Evolutionary conservation across 202 grass and related monocot genomes (phyloP).

Genomic region (Dendrocalamus latiflorus): DNA sequence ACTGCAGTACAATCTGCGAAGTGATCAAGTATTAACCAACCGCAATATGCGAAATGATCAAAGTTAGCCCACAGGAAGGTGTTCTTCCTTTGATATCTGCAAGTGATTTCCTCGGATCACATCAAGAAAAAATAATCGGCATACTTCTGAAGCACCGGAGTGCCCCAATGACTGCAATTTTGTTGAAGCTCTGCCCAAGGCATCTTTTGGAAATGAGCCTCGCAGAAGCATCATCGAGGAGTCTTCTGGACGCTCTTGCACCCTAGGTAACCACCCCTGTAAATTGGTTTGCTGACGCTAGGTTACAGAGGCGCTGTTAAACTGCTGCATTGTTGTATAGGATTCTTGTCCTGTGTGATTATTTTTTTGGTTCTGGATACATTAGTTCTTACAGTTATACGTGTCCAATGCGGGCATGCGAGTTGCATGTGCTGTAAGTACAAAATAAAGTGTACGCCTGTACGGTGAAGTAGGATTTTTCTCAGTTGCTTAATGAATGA

Average conservation of each 20-base stretch:
- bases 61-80: background rate
- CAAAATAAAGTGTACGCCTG: conserved; percentile 24
- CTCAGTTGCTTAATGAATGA: background rate
- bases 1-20: conserved; percentile 51
- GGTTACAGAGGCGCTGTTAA: conserved; percentile 31
- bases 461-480: background rate
- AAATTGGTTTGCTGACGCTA: conserved; percentile 45
- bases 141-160: conserved; percentile 26
- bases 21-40: conserved; percentile 20
- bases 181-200: conserved; percentile 37
- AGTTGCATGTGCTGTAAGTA: conserved; percentile 20
- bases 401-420: conserved; percentile 18
- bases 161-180: conserved; percentile 24
- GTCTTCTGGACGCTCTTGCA: conserved; percentile 25
- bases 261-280: conserved; percentile 37
- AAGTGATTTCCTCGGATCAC: background rate
- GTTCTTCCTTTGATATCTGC: background rate
- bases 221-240: conserved; percentile 3
- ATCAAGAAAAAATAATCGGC: background rate
- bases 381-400: conserved; percentile 22
- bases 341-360: conserved; percentile 42
- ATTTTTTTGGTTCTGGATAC: conserved; percentile 32
- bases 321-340: conserved; percentile 39
- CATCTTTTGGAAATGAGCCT: conserved; percentile 29
- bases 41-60: conserved; percentile 8